Evolutionary conservation across 1,284 basidiomycete species (phyloP).

Genomic region (Cutaneotrichosporon sp.): DNA sequence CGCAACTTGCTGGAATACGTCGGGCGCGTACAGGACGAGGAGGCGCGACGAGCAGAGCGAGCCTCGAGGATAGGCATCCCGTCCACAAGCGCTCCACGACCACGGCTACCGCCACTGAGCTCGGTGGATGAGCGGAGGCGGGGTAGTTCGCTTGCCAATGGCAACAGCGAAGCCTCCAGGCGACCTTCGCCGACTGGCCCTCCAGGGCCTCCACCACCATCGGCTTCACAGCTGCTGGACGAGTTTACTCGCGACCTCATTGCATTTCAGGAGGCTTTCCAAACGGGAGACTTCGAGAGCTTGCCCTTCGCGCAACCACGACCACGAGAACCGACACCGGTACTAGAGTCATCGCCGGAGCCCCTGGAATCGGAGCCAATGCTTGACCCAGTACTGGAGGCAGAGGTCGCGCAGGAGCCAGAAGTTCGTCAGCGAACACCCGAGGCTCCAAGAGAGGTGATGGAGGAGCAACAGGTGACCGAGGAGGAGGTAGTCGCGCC

Average conservation of each 20-base stretch:
- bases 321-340: conserved; percentile 1
- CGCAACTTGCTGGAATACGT: conserved; percentile 86
- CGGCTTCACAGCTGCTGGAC: conserved; percentile 75
- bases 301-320: conserved; percentile 23
- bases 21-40: conserved; percentile 59
- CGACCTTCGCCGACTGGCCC: background rate
- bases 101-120: conserved; percentile 8
- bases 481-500: no score
- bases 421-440: no score
- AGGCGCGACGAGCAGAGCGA: conserved; percentile 65
- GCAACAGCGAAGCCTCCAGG: background rate
- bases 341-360: background rate
- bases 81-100: conserved; percentile 8
- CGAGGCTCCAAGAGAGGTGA: no score
- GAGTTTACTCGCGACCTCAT: conserved; percentile 81
- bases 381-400: no score
- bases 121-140: conserved; percentile 12
- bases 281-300: conserved; percentile 49
- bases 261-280: conserved; percentile 78
- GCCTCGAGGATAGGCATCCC: conserved; percentile 58
- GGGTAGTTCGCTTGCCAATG: conserved; percentile 3
- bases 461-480: no score
- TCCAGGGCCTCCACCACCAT: conserved; percentile 9
- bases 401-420: no score
- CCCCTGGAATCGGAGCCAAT: background rate